These are phyloP conservation scores for Scheffersomyces stipitis DNA, from an alignment of 805 yeast species.

Conservation along the genomic window DNA sequence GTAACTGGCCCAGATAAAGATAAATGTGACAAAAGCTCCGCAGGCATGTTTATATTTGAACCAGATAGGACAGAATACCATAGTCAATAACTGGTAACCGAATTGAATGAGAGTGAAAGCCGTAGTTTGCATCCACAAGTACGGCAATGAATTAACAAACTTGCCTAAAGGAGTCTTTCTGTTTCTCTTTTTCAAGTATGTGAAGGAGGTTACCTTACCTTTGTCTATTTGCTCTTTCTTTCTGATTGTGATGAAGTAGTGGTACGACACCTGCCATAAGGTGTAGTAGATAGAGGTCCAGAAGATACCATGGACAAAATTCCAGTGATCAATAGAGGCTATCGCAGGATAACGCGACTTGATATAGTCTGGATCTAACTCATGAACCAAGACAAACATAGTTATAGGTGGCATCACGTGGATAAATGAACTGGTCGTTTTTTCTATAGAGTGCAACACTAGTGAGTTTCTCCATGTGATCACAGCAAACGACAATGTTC, in stretches of 20 bases:
- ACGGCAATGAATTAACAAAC: constrained; percentile 80
- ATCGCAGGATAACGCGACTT: constrained; percentile 80
- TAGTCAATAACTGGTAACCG: constrained; percentile 79
- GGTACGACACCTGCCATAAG: constrained; percentile 88
- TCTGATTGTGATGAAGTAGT: constrained; percentile 85
- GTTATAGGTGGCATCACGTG: constrained; percentile 90
- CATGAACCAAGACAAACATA: constrained; percentile 83
- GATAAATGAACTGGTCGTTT: constrained; percentile 86
- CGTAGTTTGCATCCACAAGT: constrained; percentile 75
- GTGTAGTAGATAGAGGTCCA: constrained; percentile 82
- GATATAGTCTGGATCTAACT: constrained; percentile 51
- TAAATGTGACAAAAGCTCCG: constrained; percentile 61
- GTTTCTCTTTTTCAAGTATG: constrained; percentile 73
- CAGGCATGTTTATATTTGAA: constrained; percentile 68
- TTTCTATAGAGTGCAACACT: constrained; percentile 88
- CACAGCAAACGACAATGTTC: constrained; percentile 90
- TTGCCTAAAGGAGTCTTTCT: constrained; percentile 64
- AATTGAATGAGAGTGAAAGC: constrained; percentile 88
- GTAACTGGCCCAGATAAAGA: constrained; percentile 79
- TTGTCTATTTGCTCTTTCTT: constrained; percentile 77
- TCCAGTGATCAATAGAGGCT: constrained; percentile 62
- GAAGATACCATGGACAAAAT: constrained; percentile 63
- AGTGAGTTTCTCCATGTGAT: constrained; percentile 94
- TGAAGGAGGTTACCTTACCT: constrained; percentile 87
- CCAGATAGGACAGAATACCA: constrained; percentile 90